These are phyloP conservation scores for Cryptococcus sp. DNA, from an alignment of 1,284 basidiomycete species.

Conservation along the genomic window DNA sequence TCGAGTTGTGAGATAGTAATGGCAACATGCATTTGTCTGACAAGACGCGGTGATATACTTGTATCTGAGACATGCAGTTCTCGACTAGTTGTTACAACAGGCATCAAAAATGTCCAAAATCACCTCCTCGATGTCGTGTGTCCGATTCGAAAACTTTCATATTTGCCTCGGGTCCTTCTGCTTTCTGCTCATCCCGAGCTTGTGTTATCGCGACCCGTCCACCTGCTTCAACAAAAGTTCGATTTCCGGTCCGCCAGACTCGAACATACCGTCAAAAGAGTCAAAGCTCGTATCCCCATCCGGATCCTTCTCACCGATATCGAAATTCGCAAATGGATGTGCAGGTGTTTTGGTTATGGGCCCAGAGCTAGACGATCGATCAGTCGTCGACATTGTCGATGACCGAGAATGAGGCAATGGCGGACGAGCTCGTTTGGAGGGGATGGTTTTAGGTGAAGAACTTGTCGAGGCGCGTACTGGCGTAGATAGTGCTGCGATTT, in stretches of 20 bases:
- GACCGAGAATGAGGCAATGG: background rate
- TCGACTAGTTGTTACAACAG: too few species aligned
- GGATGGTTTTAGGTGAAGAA: background rate
- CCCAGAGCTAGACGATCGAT: background rate
- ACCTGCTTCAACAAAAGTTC: constrained; percentile 26
- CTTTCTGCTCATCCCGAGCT: too few species aligned
- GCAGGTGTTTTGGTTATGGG: background rate
- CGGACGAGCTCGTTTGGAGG: background rate
- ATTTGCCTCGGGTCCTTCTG: too few species aligned
- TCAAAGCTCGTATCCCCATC: constrained; percentile 37
- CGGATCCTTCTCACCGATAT: constrained; percentile 24
- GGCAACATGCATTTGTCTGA: too few species aligned
- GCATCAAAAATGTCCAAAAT: too few species aligned
- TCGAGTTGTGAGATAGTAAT: too few species aligned
- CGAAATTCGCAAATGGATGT: constrained; percentile 15
- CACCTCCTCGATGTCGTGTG: too few species aligned
- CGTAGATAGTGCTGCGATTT: background rate
- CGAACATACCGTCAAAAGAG: constrained; percentile 37
- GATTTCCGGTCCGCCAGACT: constrained; percentile 32
- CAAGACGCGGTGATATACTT: too few species aligned
- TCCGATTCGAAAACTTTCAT: too few species aligned
- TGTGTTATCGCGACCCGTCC: constrained; percentile 19
- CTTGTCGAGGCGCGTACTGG: background rate
- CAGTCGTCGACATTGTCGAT: background rate
- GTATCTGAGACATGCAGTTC: too few species aligned